Conservation (phyloP, 179 eudicot genomes). For the Actinidia polygama region DNA sequence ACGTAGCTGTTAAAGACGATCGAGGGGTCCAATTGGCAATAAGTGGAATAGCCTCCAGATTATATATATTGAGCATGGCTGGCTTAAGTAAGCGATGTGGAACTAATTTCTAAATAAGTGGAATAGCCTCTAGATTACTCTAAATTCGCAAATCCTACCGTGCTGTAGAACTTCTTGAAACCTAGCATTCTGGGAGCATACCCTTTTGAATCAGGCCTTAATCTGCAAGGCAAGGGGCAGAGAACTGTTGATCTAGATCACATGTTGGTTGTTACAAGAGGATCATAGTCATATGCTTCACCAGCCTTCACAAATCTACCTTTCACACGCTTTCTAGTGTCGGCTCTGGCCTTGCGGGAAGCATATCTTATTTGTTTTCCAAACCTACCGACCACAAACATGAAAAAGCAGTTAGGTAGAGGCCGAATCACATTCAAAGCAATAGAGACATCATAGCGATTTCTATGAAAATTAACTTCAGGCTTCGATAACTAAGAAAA, state of each 20-base stretch:
- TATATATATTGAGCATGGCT: neutral
- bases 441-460: neutral
- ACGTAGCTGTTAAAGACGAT: no score
- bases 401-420: conserved; percentile 10
- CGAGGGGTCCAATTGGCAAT: neutral
- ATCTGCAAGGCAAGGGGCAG: conserved; percentile 16
- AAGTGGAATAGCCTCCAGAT: neutral
- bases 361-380: conserved; percentile 49
- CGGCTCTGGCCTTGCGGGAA: conserved; percentile 49
- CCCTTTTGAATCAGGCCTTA: conserved; percentile 3
- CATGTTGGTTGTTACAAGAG: conserved; percentile 16
- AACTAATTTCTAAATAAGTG: no score
- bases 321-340: conserved; percentile 49
- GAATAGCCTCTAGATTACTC: no score
- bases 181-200: neutral
- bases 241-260: conserved; percentile 19
- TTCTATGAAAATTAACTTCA: neutral
- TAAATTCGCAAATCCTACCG: neutral
- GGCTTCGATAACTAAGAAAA: neutral
- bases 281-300: conserved; percentile 42
- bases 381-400: conserved; percentile 30
- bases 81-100: no score
- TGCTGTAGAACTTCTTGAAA: neutral
- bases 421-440: neutral
- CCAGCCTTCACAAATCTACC: conserved; percentile 52